These are phyloP conservation scores for Pythium myriotylum DNA, from an alignment of 352 stramenopile genomes.

Conservation along the genomic window DNA sequence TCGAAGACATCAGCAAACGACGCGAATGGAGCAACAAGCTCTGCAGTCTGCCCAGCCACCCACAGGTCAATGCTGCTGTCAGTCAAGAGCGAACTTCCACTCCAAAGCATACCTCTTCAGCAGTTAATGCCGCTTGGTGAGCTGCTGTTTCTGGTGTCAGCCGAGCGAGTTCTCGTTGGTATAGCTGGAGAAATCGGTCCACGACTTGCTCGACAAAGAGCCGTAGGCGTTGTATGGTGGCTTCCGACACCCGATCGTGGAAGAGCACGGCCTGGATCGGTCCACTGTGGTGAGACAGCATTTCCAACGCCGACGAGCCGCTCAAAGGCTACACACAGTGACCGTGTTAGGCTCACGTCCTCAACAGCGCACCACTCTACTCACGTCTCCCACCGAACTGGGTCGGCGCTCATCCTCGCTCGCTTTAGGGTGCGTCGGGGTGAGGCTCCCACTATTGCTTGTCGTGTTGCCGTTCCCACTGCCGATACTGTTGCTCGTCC, in stretches of 20 bases:
- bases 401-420: slow-evolving; percentile 26
- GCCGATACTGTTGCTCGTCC: slow-evolving; percentile 19
- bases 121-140: slow-evolving; percentile 39
- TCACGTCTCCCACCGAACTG: slow-evolving; percentile 21
- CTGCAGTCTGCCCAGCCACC: slow-evolving; percentile 5
- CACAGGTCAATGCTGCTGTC: not conserved
- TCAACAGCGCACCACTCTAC: not conserved
- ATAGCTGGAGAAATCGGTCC: slow-evolving; percentile 48
- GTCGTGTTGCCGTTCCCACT: slow-evolving; percentile 7
- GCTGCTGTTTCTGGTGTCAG: slow-evolving; percentile 39
- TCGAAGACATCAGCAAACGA: slow-evolving; percentile 35
- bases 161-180: slow-evolving; percentile 43
- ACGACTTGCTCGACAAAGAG: slow-evolving; percentile 62
- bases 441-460: slow-evolving; percentile 17
- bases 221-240: slow-evolving; percentile 47
- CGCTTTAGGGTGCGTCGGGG: slow-evolving; percentile 19
- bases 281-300: slow-evolving; percentile 71
- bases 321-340: not conserved
- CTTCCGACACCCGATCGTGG: slow-evolving; percentile 63
- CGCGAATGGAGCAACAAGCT: slow-evolving; percentile 30
- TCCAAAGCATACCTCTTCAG: slow-evolving; percentile 27
- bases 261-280: slow-evolving; percentile 74
- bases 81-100: too few species aligned
- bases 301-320: slow-evolving; percentile 59
- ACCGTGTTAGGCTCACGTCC: too few species aligned